Evolutionary conservation across 2,329 filamentous ascomycete species (phyloP).

Genomic region (Scedosporium aurantiacum): DNA sequence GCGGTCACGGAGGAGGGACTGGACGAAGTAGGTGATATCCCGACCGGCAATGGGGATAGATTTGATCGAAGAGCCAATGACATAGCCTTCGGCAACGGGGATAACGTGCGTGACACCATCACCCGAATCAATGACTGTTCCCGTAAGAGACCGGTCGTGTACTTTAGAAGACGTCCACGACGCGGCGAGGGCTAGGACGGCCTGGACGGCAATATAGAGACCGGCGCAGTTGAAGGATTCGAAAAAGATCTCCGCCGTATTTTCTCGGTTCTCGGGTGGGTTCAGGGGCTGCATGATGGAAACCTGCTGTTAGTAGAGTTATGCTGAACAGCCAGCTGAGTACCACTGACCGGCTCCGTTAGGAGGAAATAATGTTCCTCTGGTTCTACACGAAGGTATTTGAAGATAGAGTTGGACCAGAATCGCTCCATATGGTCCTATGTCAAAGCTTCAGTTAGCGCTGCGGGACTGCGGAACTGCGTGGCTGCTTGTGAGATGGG

Average conservation of each 20-base stretch:
- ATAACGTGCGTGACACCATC: constrained; percentile 99
- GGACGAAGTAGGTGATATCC: constrained; percentile 98
- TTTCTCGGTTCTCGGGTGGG: constrained; percentile 96
- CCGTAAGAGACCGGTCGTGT: constrained; percentile 87
- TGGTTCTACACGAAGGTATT: constrained; percentile 93
- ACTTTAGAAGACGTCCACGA: constrained; percentile 99
- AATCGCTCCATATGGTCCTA: constrained; percentile 99
- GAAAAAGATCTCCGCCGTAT: constrained; percentile 99
- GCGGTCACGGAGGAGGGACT: constrained; percentile 87
- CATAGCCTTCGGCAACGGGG: constrained; percentile 94
- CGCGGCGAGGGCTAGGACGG: constrained; percentile 87
- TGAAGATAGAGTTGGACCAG: constrained; percentile 99
- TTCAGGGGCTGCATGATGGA: constrained; percentile 63
- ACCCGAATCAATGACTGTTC: constrained; percentile 96
- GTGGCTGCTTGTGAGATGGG: not conserved
- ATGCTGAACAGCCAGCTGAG: not conserved
- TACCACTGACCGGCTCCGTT: constrained; percentile 71
- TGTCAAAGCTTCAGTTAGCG: constrained; percentile 4
- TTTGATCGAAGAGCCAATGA: constrained; percentile 98
- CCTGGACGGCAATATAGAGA: constrained; percentile 97
- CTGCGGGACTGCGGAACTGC: not conserved
- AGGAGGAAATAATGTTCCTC: constrained; percentile 98
- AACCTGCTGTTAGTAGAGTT: constrained; percentile 1
- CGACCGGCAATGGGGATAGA: constrained; percentile 95
- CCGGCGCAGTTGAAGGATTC: constrained; percentile 99